Percentiles rank a stretch among this genome's conserved stretches.
phyloP scores from a whole-genome alignment of 371 early-diverging fungal species.

The Mortierella polycephala region DNA sequence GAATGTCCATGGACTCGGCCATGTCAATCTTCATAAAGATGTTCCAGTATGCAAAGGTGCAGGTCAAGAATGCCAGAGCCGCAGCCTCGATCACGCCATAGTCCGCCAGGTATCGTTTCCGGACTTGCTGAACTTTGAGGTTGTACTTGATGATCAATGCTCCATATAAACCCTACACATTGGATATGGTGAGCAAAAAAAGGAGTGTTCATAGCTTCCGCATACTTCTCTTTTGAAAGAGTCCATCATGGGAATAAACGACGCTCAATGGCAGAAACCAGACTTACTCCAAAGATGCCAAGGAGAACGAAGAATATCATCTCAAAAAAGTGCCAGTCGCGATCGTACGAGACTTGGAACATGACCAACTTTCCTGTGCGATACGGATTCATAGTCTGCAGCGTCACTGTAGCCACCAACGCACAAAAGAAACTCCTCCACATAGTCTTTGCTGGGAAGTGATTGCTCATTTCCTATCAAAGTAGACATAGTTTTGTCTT shows the following conservation, averaged over 20 bases:
- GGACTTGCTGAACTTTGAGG: conserved; percentile 69
- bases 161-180: conserved; percentile 84
- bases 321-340: conserved; percentile 92
- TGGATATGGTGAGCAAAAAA: conserved; percentile 8
- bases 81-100: conserved; percentile 79
- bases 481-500: neutral
- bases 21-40: conserved; percentile 80
- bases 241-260: too few species aligned
- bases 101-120: conserved; percentile 65
- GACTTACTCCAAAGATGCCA: conserved; percentile 84
- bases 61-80: conserved; percentile 76
- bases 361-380: conserved; percentile 90
- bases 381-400: conserved; percentile 88
- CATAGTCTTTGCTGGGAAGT: conserved; percentile 93
- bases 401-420: conserved; percentile 82
- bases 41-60: conserved; percentile 79
- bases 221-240: too few species aligned
- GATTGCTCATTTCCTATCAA: conserved; percentile 86
- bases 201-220: neutral
- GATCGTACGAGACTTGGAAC: conserved; percentile 90
- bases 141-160: conserved; percentile 81
- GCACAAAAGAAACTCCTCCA: conserved; percentile 93
- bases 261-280: conserved; percentile 9
- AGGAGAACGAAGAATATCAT: conserved; percentile 81
- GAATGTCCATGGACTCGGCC: conserved; percentile 78